Conservation (phyloP, 2,329 filamentous ascomycete species). For the Fusarium caatingaense region DNA sequence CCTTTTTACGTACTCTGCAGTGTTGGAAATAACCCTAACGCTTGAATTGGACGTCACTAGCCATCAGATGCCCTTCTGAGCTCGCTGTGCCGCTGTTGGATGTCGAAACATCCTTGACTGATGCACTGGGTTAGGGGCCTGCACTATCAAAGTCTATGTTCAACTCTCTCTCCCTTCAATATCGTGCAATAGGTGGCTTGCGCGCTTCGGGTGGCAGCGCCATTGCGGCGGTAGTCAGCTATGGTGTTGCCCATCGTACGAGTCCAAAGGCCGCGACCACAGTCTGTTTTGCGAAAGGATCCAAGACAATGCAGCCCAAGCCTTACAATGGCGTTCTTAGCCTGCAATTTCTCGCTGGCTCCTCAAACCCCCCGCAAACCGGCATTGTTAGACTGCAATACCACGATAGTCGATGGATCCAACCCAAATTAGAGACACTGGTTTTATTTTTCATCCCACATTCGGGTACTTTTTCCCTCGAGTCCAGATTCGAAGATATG, state of each 20-base stretch:
- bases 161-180: conserved; percentile 32
- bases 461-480: conserved; percentile 2
- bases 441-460: conserved; percentile 7
- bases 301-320: conserved; percentile 25
- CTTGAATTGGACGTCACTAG: conserved; percentile 16
- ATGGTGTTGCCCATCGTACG: conserved; percentile 41
- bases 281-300: conserved; percentile 31
- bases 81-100: conserved; percentile 25
- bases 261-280: conserved; percentile 32
- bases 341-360: conserved; percentile 15
- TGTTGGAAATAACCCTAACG: conserved; percentile 17
- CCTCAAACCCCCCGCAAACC: conserved; percentile 12
- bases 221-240: conserved; percentile 23
- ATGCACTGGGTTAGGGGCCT: conserved; percentile 26
- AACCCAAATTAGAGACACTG: conserved; percentile 11
- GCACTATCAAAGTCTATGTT: conserved; percentile 20
- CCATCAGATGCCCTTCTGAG: conserved; percentile 28
- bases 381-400: conserved; percentile 17
- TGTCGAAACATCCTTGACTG: conserved; percentile 31
- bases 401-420: conserved; percentile 18
- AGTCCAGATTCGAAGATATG: conserved; percentile 39
- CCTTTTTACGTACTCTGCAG: conserved; percentile 22
- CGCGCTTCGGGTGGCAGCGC: conserved; percentile 23
- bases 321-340: neutral
- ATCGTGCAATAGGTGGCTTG: conserved; percentile 35